These are phyloP conservation scores for Puccinia hordei DNA, from an alignment of 1,284 basidiomycete genomes.

Conservation along the genomic window DNA sequence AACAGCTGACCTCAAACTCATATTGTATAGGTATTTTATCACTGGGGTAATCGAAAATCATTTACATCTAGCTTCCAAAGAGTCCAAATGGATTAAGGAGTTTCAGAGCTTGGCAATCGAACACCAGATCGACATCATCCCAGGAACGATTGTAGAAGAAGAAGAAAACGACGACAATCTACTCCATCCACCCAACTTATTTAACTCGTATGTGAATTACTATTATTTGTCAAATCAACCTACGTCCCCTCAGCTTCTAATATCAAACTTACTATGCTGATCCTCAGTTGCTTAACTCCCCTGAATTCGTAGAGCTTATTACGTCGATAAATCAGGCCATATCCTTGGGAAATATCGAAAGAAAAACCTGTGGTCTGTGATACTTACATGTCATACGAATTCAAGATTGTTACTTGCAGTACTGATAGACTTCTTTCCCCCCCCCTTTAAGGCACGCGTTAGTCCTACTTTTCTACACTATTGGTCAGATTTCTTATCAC, in stretches of 20 bases:
- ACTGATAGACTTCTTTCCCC: background rate
- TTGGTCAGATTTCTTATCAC: too few species aligned
- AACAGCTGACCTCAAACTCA: too few species aligned
- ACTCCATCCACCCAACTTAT: background rate
- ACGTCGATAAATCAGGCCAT: conserved; percentile 28
- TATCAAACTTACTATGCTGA: too few species aligned
- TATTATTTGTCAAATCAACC: too few species aligned
- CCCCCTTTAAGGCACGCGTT: conserved; percentile 15
- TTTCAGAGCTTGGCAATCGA: conserved; percentile 31
- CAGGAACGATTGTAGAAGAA: conserved; percentile 38
- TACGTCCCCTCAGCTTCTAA: too few species aligned
- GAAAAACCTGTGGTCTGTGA: conserved; percentile 40
- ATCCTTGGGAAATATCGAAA: conserved; percentile 35
- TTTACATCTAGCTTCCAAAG: conserved; percentile 20
- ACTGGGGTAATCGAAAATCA: conserved; percentile 42
- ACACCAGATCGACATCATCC: conserved; percentile 39
- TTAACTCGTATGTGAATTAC: conserved; percentile 26
- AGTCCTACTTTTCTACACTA: background rate
- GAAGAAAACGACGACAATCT: background rate
- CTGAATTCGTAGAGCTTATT: conserved; percentile 27
- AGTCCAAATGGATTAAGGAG: conserved; percentile 27
- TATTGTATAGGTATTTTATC: conserved; percentile 30
- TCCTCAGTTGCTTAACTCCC: background rate
- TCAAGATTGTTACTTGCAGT: too few species aligned
- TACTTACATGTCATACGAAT: background rate